These are phyloP conservation scores for Penicillium maclennaniae DNA, from an alignment of 495 filamentous ascomycete genomes.

Conservation along the genomic window DNA sequence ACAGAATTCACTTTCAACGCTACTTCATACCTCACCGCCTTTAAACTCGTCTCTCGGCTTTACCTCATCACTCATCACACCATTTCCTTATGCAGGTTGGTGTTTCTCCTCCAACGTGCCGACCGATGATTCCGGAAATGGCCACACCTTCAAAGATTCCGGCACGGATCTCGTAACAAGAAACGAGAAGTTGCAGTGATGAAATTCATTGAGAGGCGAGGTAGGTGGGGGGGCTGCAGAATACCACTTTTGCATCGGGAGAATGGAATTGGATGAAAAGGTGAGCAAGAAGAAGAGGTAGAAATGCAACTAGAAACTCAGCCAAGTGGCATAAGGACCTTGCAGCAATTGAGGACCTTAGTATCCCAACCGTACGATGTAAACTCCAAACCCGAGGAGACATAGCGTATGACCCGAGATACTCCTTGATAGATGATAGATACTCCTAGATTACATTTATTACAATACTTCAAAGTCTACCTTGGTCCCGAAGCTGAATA, in stretches of 20 bases:
- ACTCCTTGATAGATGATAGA: too few species aligned
- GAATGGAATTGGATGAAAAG: neutral
- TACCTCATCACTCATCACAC: neutral
- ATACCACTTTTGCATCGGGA: too few species aligned
- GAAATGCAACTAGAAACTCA: neutral
- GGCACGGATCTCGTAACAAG: constrained; percentile 22
- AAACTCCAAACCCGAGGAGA: too few species aligned
- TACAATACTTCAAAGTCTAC: too few species aligned
- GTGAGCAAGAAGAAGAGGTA: neutral
- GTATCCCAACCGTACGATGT: too few species aligned
- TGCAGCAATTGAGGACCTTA: neutral
- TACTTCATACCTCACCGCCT: neutral
- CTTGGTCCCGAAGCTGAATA: too few species aligned
- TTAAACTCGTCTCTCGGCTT: neutral
- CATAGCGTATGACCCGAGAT: too few species aligned
- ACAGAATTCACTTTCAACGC: neutral
- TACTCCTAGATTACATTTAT: too few species aligned
- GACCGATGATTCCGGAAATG: constrained; percentile 5
- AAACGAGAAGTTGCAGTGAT: neutral
- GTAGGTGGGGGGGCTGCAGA: neutral
- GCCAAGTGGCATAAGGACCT: neutral
- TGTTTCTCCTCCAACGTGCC: constrained; percentile 3
- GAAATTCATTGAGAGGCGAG: too few species aligned
- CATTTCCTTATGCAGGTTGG: neutral
- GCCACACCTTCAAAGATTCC: constrained; percentile 30